phyloP scores from a whole-genome alignment of 805 yeast genomes.

The Teunomyces kruisii region DNA sequence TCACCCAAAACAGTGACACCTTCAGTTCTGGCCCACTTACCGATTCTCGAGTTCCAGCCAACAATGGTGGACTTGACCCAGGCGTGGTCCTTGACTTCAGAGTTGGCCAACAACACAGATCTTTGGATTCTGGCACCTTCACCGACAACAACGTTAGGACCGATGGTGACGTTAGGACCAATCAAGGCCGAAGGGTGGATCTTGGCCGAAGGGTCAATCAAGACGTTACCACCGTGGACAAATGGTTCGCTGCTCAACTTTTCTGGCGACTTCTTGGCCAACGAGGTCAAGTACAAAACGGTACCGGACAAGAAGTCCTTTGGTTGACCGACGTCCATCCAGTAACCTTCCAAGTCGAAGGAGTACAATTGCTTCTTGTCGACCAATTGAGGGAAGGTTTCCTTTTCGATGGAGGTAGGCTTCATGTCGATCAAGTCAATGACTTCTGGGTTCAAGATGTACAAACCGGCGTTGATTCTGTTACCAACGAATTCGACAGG shows the following conservation, averaged over 20 bases:
- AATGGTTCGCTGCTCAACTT: slow-evolving; percentile 65
- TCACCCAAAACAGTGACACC: slow-evolving; percentile 98
- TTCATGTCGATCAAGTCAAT: slow-evolving; percentile 95
- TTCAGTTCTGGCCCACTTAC: slow-evolving; percentile 98
- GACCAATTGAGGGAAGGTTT: slow-evolving; percentile 96
- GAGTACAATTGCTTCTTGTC: slow-evolving; percentile 87
- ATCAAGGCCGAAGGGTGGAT: slow-evolving; percentile 90
- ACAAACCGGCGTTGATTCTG: slow-evolving; percentile 99
- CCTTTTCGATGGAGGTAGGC: slow-evolving; percentile 99
- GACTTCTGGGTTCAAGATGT: slow-evolving; percentile 96
- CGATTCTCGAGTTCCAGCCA: slow-evolving; percentile 98
- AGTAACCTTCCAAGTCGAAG: slow-evolving; percentile 97
- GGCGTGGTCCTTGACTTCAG: slow-evolving; percentile 94
- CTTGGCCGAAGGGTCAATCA: slow-evolving; percentile 93
- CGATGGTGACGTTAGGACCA: slow-evolving; percentile 97
- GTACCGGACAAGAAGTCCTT: slow-evolving; percentile 98
- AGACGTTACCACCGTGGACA: slow-evolving; percentile 88
- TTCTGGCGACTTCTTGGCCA: slow-evolving; percentile 76
- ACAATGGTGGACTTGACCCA: slow-evolving; percentile 97
- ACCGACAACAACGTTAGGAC: slow-evolving; percentile 94
- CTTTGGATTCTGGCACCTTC: slow-evolving; percentile 98
- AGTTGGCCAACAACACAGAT: slow-evolving; percentile 88
- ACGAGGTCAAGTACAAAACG: slow-evolving; percentile 82
- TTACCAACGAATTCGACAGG: slow-evolving; percentile 99
- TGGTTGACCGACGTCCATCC: slow-evolving; percentile 99